These are phyloP conservation scores for Passiflora organensis DNA, from an alignment of 345 rosid species.

Conservation along the genomic window DNA sequence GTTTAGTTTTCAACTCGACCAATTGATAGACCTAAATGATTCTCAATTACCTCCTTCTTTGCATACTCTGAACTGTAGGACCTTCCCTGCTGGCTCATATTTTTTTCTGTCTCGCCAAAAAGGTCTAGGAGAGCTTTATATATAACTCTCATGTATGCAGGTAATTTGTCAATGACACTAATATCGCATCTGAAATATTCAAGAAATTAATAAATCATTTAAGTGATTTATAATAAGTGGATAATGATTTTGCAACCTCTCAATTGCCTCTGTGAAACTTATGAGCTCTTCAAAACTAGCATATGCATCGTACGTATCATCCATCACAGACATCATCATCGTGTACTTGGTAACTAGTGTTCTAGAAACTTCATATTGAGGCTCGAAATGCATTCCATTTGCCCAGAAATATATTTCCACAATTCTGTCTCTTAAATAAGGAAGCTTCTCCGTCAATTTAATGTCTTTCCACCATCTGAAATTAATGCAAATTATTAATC, in stretches of 20 bases:
- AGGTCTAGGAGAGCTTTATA: not conserved
- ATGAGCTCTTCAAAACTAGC: not conserved
- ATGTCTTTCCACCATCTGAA: not conserved
- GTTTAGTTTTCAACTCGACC: too few species aligned
- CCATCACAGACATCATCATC: not conserved
- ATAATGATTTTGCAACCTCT: too few species aligned
- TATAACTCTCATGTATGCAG: not conserved
- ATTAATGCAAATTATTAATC: not conserved
- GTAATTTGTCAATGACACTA: not conserved
- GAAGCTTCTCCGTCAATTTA: not conserved
- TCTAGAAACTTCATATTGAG: not conserved
- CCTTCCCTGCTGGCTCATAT: not conserved
- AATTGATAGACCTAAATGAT: too few species aligned
- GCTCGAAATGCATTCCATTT: not conserved
- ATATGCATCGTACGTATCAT: not conserved
- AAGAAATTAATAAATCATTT: not conserved
- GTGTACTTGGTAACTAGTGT: not conserved
- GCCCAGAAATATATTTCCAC: slow-evolving; percentile 1
- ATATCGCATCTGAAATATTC: not conserved
- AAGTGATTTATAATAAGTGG: too few species aligned
- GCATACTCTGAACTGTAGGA: not conserved
- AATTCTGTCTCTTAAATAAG: not conserved
- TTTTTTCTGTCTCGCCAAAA: not conserved
- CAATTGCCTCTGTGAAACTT: not conserved
- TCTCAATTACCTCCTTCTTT: slow-evolving; percentile 10